These are phyloP conservation scores for Dactylonectria estremocensis DNA, from an alignment of 2,329 filamentous ascomycete genomes.

Conservation along the genomic window DNA sequence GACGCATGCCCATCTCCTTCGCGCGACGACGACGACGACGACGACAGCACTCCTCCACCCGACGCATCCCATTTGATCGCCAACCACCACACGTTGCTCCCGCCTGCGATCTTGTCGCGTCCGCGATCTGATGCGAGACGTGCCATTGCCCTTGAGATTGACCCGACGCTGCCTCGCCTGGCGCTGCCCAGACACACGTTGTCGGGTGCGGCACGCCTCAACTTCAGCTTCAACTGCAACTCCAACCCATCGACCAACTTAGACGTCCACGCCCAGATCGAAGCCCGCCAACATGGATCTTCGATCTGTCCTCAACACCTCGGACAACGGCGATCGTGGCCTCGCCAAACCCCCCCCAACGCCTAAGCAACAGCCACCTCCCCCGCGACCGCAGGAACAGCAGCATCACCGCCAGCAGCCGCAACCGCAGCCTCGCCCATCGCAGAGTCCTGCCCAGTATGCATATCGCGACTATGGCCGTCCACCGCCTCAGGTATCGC, in stretches of 20 bases:
- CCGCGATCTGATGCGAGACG: conserved; percentile 37
- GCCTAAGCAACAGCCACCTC: conserved; percentile 54
- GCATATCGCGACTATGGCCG: conserved; percentile 67
- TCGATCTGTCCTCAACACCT: conserved; percentile 68
- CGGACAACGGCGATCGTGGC: conserved; percentile 61
- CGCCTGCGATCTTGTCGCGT: conserved; percentile 41
- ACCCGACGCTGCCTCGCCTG: conserved; percentile 35
- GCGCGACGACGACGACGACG: conserved; percentile 39
- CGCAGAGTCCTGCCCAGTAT: conserved; percentile 60
- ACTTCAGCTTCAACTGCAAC: conserved; percentile 6
- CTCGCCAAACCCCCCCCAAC: conserved; percentile 52
- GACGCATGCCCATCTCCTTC: conserved; percentile 42
- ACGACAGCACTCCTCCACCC: conserved; percentile 22
- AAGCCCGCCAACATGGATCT: conserved; percentile 63
- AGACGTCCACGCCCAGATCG: conserved; percentile 5
- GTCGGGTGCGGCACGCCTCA: conserved; percentile 37
- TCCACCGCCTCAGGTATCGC: conserved; percentile 65
- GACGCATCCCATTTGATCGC: conserved; percentile 10
- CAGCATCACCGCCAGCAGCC: conserved; percentile 51
- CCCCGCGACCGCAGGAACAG: conserved; percentile 50
- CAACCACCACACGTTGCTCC: conserved; percentile 8
- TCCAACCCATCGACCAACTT: conserved; percentile 19
- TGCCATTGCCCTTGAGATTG: conserved; percentile 40
- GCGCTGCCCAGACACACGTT: conserved; percentile 36
- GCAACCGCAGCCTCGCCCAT: conserved; percentile 49